phyloP scores from a whole-genome alignment of 768 basidiomycete genomes.

The Amanita pallidorosea region DNA sequence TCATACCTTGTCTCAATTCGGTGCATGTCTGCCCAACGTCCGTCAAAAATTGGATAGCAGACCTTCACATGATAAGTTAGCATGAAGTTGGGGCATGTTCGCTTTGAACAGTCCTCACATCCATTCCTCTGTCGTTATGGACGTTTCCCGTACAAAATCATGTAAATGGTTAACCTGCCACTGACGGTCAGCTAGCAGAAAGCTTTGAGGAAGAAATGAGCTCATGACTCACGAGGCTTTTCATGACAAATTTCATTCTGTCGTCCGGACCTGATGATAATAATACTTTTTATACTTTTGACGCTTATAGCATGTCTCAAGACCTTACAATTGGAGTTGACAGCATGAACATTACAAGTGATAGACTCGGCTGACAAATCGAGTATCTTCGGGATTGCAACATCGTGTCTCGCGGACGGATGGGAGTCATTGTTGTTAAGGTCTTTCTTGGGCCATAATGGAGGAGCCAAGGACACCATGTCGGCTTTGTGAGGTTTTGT shows the following conservation, averaged over 20 bases:
- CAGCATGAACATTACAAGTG: conserved; percentile 27
- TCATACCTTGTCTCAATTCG: conserved; percentile 45
- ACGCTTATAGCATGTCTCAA: neutral
- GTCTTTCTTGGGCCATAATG: neutral
- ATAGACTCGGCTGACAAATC: conserved; percentile 32
- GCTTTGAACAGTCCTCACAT: conserved; percentile 28
- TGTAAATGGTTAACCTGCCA: conserved; percentile 58
- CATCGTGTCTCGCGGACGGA: neutral
- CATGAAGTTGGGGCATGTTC: neutral
- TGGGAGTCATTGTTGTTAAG: neutral
- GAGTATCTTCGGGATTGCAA: conserved; percentile 27
- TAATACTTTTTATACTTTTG: neutral
- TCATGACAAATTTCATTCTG: conserved; percentile 32
- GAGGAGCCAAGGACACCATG: neutral
- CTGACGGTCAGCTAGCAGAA: neutral
- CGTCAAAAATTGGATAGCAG: conserved; percentile 70
- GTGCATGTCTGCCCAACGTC: conserved; percentile 64
- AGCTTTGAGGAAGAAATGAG: neutral
- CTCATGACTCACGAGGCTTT: conserved; percentile 23
- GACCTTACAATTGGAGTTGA: conserved; percentile 27
- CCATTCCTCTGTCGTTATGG: conserved; percentile 81
- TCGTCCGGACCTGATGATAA: conserved; percentile 24
- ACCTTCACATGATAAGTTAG: conserved; percentile 18
- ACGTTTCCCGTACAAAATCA: conserved; percentile 62
- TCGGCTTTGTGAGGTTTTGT: neutral